Evolutionary conservation across 768 basidiomycete species (phyloP), one percentile per base, ranked within the genome.

Genomic region (Agrocybe pediades): DNA sequence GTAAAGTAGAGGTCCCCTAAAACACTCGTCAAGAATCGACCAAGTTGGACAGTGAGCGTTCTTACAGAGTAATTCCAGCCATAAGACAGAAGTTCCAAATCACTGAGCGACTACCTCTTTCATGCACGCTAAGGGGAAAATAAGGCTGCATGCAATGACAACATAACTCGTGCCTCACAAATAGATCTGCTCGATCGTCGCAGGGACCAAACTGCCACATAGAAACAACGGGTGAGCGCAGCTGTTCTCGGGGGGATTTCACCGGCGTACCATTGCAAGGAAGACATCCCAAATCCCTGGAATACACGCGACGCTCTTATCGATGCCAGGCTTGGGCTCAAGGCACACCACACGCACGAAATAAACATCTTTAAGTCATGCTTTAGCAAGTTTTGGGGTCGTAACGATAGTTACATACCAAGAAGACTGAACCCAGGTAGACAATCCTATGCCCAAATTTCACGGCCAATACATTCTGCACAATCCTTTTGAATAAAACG

Each of bases 51-150:
- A 5, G 41, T 20, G 21, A 55, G 73, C 8, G 30, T 30, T 50
- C 74, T 20, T 49, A 75, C 74, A 75, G 50, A 3, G 75, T 75
- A 39, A 75, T 76, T 0, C 75, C 74, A 19, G 74, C 64, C 65
- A 76, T 68, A 27, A 79, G 73, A 0, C 75, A 66, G 47, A 78
- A 78, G 45, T 71, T 73, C 78, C 77, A 78, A 11, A 77, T 72
- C 8, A 76, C 73, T 1, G 72, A 62, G 20, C 77, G 67, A 45
- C 74, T 68, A 9, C 77, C 76, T 40, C 77, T 68, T 55, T 76
- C 73, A 46, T 77, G 77, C 3, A 77, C 72, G 53, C 73, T 75
- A 24, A 11, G 41, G 33, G 33, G 29, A 75, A n/a, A n/a, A 20
- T 23, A 23, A 27, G 27, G 24, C 17, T n/a, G 21, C 15, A 41